Evolutionary conservation across 179 eudicot species (phyloP).

Genomic region (Nepenthes alata): DNA sequence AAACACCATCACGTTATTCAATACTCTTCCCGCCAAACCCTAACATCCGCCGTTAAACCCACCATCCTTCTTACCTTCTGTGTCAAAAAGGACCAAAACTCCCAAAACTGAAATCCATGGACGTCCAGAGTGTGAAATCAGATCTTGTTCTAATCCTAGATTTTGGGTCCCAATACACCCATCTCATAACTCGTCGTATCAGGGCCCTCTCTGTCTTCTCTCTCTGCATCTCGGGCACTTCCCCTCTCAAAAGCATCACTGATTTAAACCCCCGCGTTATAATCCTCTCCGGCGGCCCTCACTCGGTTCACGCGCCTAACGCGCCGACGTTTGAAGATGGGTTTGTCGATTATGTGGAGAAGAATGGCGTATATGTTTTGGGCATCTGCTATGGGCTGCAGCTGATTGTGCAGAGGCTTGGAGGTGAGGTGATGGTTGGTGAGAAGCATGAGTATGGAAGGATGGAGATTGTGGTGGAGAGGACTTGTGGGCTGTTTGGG

Average conservation of each 20-base stretch:
- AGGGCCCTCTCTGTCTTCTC: slow-evolving; percentile 66
- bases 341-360: slow-evolving; percentile 57
- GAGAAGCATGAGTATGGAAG: slow-evolving; percentile 90
- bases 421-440: slow-evolving; percentile 62
- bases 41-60: not conserved
- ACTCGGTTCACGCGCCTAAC: slow-evolving; percentile 70
- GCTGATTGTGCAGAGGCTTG: slow-evolving; percentile 64
- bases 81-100: not conserved
- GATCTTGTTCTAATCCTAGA: slow-evolving; percentile 72
- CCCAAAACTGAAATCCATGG: slow-evolving; percentile 22
- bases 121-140: slow-evolving; percentile 42
- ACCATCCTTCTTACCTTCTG: not conserved
- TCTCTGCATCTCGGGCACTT: slow-evolving; percentile 88
- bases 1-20: not conserved
- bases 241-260: slow-evolving; percentile 56
- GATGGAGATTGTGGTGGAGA: slow-evolving; percentile 74
- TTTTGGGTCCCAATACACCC: slow-evolving; percentile 88
- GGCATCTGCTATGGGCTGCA: slow-evolving; percentile 89
- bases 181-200: slow-evolving; percentile 78
- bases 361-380: slow-evolving; percentile 45
- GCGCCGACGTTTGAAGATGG: slow-evolving; percentile 74
- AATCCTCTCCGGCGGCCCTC: slow-evolving; percentile 95
- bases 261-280: slow-evolving; percentile 64
- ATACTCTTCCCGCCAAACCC: slow-evolving; percentile 12
- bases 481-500: slow-evolving; percentile 41